phyloP scores from a whole-genome alignment of 2,329 filamentous ascomycete species.

The Cercospora brassicicola region DNA sequence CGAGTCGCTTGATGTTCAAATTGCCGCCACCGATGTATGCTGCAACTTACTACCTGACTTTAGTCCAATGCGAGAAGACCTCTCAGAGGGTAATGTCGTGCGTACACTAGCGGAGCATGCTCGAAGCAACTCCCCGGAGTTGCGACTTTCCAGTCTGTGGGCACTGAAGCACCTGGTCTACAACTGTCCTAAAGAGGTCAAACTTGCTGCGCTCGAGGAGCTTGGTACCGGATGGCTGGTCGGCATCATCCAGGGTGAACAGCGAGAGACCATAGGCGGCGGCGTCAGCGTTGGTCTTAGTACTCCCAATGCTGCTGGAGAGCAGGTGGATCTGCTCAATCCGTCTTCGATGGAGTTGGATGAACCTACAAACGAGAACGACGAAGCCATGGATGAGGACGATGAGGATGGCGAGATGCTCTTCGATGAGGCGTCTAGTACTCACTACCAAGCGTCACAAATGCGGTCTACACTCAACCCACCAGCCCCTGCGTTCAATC shows the following conservation, averaged over 20 bases:
- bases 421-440: slow-evolving; percentile 43
- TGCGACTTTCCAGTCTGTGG: slow-evolving; percentile 87
- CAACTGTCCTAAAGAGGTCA: slow-evolving; percentile 68
- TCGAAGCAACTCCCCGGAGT: slow-evolving; percentile 72
- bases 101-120: slow-evolving; percentile 79
- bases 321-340: slow-evolving; percentile 61
- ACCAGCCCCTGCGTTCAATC: slow-evolving; percentile 30
- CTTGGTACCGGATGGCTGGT: slow-evolving; percentile 79
- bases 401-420: slow-evolving; percentile 49
- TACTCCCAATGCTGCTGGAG: slow-evolving; percentile 59
- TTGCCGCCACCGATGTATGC: slow-evolving; percentile 79
- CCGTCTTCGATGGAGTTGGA: slow-evolving; percentile 44
- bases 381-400: slow-evolving; percentile 34
- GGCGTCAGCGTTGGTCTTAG: slow-evolving; percentile 42
- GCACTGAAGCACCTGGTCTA: slow-evolving; percentile 87
- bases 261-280: slow-evolving; percentile 48
- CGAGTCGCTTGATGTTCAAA: slow-evolving; percentile 73
- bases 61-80: slow-evolving; percentile 83
- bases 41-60: slow-evolving; percentile 86
- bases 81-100: slow-evolving; percentile 72
- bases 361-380: slow-evolving; percentile 28
- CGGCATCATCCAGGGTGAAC: slow-evolving; percentile 67
- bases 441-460: slow-evolving; percentile 40
- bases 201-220: slow-evolving; percentile 74
- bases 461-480: slow-evolving; percentile 39